Evolutionary conservation across 176 grass and related monocot species (phyloP).

Genomic region (Echinochloa phyllopogon): DNA sequence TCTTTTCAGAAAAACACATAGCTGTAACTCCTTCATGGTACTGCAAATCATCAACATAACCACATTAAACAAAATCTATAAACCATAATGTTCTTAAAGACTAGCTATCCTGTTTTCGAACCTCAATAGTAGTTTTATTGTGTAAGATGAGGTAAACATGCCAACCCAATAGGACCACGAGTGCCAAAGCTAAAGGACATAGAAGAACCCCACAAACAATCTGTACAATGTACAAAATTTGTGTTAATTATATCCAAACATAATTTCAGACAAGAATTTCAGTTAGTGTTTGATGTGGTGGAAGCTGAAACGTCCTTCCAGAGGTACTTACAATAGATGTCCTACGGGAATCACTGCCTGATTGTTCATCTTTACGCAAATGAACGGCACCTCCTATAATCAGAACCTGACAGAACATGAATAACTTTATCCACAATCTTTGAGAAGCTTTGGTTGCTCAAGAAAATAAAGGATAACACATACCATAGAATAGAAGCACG

Average conservation of each 20-base stretch:
- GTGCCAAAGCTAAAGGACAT: slow-evolving; percentile 72
- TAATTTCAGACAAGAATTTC: background rate
- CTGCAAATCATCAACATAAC: slow-evolving; percentile 54
- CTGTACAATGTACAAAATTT: slow-evolving; percentile 50
- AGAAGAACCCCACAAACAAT: slow-evolving; percentile 77
- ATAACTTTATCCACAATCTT: slow-evolving; percentile 38
- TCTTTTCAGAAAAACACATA: slow-evolving; percentile 91
- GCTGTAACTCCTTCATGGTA: slow-evolving; percentile 96
- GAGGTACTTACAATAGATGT: slow-evolving; percentile 76
- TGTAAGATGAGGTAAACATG: slow-evolving; percentile 95
- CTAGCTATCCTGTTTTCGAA: slow-evolving; percentile 46
- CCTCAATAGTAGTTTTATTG: slow-evolving; percentile 99
- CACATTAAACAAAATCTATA: slow-evolving; percentile 14
- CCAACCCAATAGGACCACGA: slow-evolving; percentile 75
- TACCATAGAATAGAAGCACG: slow-evolving; percentile 92
- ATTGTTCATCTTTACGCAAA: slow-evolving; percentile 59
- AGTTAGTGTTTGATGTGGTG: background rate
- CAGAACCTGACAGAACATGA: slow-evolving; percentile 66
- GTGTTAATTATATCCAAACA: slow-evolving; percentile 38
- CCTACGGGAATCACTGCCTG: slow-evolving; percentile 75
- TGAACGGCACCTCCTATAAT: slow-evolving; percentile 68
- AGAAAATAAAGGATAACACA: slow-evolving; percentile 28
- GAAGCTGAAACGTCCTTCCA: slow-evolving; percentile 33
- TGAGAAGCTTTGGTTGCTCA: slow-evolving; percentile 24
- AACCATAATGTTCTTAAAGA: slow-evolving; percentile 2